phyloP scores from a whole-genome alignment of 805 yeast genomes.

The Lachancea mirantina region DNA sequence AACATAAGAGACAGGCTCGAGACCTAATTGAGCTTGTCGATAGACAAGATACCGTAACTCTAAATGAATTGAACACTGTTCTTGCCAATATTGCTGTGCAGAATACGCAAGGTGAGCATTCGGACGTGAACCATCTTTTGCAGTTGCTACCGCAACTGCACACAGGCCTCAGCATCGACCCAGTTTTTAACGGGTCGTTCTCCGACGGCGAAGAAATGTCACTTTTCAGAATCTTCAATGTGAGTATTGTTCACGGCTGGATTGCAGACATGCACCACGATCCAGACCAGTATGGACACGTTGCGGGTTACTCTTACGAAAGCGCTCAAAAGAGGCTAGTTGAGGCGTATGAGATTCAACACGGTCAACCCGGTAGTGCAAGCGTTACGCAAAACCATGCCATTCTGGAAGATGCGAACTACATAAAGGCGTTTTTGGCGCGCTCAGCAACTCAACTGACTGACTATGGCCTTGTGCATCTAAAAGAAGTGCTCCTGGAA shows the following conservation, averaged over 20 bases:
- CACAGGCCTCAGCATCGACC: conserved; percentile 67
- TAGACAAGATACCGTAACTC: conserved; percentile 27
- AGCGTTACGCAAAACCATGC: conserved; percentile 14
- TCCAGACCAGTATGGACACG: conserved; percentile 29
- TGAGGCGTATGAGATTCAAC: conserved; percentile 35
- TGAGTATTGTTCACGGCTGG: conserved; percentile 82
- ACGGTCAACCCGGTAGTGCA: conserved; percentile 19
- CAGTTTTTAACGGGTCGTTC: conserved; percentile 59
- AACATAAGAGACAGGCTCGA: conserved; percentile 18
- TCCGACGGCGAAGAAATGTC: conserved; percentile 44
- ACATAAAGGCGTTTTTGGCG: conserved; percentile 44
- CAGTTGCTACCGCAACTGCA: conserved; percentile 55
- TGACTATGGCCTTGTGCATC: conserved; percentile 46
- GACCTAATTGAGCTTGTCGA: conserved; percentile 30
- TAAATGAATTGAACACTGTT: conserved; percentile 39
- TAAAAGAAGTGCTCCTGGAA: conserved; percentile 39
- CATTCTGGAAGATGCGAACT: conserved; percentile 30
- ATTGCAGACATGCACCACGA: conserved; percentile 40
- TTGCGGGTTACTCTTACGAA: conserved; percentile 47
- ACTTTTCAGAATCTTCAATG: conserved; percentile 51
- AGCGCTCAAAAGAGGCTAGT: conserved; percentile 52
- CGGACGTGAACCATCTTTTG: conserved; percentile 39
- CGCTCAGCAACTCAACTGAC: conserved; percentile 74
- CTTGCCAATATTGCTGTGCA: conserved; percentile 43
- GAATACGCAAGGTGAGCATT: conserved; percentile 24